These are phyloP conservation scores for Berkeleyomyces rouxiae DNA, from an alignment of 2,329 filamentous ascomycete genomes.

Conservation along the genomic window DNA sequence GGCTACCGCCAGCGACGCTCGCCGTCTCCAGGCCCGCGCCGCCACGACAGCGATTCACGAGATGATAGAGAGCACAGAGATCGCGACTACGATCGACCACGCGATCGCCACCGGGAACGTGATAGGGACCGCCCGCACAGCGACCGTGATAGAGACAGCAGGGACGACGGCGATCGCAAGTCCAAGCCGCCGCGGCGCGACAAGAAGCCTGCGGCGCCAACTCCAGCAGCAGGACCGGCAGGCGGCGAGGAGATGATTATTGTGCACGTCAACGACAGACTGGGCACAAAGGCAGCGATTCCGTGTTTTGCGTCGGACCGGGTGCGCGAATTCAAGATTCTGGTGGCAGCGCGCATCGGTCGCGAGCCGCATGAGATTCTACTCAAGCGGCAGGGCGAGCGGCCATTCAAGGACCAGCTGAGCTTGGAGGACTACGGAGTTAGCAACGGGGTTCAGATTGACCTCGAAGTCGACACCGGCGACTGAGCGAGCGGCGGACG, in stretches of 20 bases:
- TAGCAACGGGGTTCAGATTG: constrained; percentile 65
- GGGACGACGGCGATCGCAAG: background rate
- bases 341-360: constrained; percentile 79
- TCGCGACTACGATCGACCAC: constrained; percentile 16
- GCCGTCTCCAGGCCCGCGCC: background rate
- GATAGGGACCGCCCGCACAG: constrained; percentile 10
- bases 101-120: constrained; percentile 18
- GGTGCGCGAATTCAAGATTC: constrained; percentile 74
- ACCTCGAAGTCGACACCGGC: constrained; percentile 44
- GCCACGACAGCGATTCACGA: background rate
- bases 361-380: constrained; percentile 82
- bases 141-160: constrained; percentile 21
- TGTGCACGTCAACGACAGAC: constrained; percentile 83
- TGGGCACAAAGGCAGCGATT: constrained; percentile 89
- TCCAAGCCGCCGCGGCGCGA: constrained; percentile 15
- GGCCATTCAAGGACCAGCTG: constrained; percentile 84
- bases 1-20: constrained; percentile 15
- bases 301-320: constrained; percentile 75
- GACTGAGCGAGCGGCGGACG: constrained; percentile 26
- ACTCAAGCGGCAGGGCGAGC: constrained; percentile 77
- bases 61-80: constrained; percentile 10
- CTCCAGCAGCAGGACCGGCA: constrained; percentile 16
- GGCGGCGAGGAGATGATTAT: constrained; percentile 69
- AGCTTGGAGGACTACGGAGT: constrained; percentile 87
- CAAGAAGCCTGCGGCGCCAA: constrained; percentile 21